Percentiles rank a stretch among this genome's conserved stretches.
These are phyloP conservation scores for Carallia brachiata DNA, from an alignment of 345 rosid genomes.

Conservation along the genomic window DNA sequence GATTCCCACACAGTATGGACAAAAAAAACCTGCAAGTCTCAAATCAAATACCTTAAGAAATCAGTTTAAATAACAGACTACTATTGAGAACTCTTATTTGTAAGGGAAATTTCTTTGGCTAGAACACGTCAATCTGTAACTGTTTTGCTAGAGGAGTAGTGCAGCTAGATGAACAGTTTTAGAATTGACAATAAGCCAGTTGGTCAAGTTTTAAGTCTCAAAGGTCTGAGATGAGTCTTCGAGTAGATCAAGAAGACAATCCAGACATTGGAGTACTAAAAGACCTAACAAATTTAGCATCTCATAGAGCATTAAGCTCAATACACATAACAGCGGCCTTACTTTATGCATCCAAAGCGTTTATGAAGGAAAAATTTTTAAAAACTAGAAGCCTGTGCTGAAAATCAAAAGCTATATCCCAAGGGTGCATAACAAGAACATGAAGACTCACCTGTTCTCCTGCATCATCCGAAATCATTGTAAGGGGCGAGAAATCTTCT, in stretches of 20 bases:
- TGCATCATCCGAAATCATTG: slow-evolving; percentile 42
- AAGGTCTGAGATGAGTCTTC: background rate
- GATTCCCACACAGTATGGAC: too few species aligned
- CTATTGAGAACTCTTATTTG: too few species aligned
- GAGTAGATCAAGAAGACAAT: too few species aligned
- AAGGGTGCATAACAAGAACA: background rate
- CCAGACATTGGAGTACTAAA: too few species aligned
- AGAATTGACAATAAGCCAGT: background rate
- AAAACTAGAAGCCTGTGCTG: background rate
- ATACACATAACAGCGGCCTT: background rate
- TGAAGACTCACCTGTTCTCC: slow-evolving; percentile 39
- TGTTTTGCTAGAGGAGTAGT: background rate
- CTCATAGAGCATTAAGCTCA: too few species aligned
- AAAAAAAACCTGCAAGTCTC: too few species aligned
- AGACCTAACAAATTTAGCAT: too few species aligned
- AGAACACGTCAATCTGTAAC: too few species aligned
- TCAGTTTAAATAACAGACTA: too few species aligned
- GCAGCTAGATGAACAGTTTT: background rate
- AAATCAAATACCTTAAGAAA: too few species aligned
- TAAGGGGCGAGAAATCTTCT: slow-evolving; percentile 83
- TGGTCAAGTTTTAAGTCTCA: background rate
- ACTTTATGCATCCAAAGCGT: background rate
- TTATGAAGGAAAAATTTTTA: background rate
- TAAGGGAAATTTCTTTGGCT: too few species aligned
- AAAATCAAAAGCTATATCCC: background rate